Conservation (phyloP, 1,284 basidiomycete species). For the Takashimella koratensis region DNA sequence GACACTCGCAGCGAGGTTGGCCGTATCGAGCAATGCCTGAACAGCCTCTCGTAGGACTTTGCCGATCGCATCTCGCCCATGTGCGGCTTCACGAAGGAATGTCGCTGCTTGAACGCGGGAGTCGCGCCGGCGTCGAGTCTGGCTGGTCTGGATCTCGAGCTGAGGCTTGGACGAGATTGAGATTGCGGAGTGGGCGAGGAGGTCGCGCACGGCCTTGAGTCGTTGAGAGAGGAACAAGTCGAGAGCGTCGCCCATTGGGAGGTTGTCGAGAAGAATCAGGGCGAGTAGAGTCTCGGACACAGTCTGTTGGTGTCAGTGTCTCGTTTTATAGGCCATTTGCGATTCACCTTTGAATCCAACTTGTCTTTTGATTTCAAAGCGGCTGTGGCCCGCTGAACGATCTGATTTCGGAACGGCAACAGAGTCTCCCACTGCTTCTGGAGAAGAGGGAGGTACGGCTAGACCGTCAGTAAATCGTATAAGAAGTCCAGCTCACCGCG, state of each 20-base stretch:
- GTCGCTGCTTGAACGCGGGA: constrained; percentile 17
- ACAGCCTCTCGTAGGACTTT: constrained; percentile 34
- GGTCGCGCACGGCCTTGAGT: constrained; percentile 58
- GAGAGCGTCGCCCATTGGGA: constrained; percentile 68
- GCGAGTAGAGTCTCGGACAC: constrained; percentile 70
- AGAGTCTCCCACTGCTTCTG: constrained; percentile 87
- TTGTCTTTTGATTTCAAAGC: constrained; percentile 58
- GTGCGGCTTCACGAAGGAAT: constrained; percentile 13
- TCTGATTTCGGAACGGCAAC: constrained; percentile 75
- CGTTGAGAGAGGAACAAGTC: constrained; percentile 68
- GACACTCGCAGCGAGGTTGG: constrained; percentile 23
- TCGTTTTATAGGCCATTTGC: neutral
- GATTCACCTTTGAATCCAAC: constrained; percentile 21
- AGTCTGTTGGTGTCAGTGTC: constrained; percentile 55
- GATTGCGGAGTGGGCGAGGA: constrained; percentile 23
- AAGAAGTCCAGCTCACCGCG: constrained; percentile 20
- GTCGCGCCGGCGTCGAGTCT: constrained; percentile 12
- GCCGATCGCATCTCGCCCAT: constrained; percentile 26
- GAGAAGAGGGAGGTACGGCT: constrained; percentile 61
- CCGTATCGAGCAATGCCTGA: constrained; percentile 35
- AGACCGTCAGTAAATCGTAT: neutral
- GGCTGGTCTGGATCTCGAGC: neutral
- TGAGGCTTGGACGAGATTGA: neutral
- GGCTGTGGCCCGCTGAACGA: constrained; percentile 72
- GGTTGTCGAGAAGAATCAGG: constrained; percentile 76